Conservation (phyloP, 2,329 filamentous ascomycete genomes). For the Fusarium sp. region DNA sequence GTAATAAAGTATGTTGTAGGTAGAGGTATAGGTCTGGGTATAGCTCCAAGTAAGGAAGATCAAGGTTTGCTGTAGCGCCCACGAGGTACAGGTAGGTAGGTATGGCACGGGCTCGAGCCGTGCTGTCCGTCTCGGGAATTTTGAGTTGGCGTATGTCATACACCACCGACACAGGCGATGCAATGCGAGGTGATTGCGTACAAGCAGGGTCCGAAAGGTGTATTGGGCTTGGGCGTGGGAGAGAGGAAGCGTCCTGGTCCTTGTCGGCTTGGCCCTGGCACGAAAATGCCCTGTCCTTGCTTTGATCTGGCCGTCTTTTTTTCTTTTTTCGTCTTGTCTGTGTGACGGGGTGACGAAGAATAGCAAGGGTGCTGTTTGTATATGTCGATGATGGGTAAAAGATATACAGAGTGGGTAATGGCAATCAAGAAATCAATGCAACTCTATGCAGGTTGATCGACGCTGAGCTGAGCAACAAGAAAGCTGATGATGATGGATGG, state of each 20-base stretch:
- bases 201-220: constrained; percentile 21
- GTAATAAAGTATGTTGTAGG: constrained; percentile 3
- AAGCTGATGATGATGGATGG: constrained; percentile 6
- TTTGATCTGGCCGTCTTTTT: constrained; percentile 31
- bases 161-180: constrained; percentile 20
- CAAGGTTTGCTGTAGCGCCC: constrained; percentile 26
- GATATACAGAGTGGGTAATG: constrained; percentile 17
- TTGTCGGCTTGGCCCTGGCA: constrained; percentile 20
- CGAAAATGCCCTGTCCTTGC: constrained; percentile 26
- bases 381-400: constrained; percentile 22
- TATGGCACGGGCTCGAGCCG: constrained; percentile 18
- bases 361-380: constrained; percentile 28
- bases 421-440: constrained; percentile 10
- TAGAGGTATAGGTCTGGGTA: constrained; percentile 10
- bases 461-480: constrained; percentile 16
- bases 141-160: constrained; percentile 45
- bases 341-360: constrained; percentile 32
- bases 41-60: background rate
- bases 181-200: constrained; percentile 15
- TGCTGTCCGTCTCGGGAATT: constrained; percentile 38
- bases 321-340: constrained; percentile 29
- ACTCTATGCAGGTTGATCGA: constrained; percentile 17
- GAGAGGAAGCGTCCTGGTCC: constrained; percentile 20
- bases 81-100: constrained; percentile 9
- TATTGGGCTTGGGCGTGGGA: constrained; percentile 21